Percentiles rank a stretch among this genome's conserved stretches.
Conservation (phyloP, 1,139 yeast species). For the Sugiyamaella grinbergsii region DNA sequence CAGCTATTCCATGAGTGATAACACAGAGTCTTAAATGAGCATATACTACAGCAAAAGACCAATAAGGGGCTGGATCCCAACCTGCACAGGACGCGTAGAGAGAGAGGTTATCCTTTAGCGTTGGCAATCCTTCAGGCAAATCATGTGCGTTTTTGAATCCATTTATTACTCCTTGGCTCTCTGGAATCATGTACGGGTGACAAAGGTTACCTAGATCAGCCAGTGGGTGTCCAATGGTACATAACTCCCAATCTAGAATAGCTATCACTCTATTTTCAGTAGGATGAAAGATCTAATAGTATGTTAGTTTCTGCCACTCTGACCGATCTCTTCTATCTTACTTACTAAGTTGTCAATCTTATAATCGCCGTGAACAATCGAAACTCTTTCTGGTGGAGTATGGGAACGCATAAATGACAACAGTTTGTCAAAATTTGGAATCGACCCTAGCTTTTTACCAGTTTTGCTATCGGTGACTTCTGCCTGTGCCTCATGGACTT, state of each 20-base stretch:
- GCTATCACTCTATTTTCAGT: constrained; percentile 55
- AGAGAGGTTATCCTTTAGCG: constrained; percentile 32
- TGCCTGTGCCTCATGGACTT: constrained; percentile 56
- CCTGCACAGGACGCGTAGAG: constrained; percentile 35
- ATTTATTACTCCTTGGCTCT: constrained; percentile 20
- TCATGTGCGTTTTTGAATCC: constrained; percentile 21
- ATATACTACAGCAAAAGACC: constrained; percentile 62
- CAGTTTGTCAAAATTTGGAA: constrained; percentile 53
- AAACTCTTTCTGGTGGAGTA: constrained; percentile 50
- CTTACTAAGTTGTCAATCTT: constrained; percentile 58
- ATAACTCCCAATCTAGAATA: constrained; percentile 68
- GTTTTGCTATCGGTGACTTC: constrained; percentile 33
- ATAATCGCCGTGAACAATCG: constrained; percentile 68
- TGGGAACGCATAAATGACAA: constrained; percentile 54
- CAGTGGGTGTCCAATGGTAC: constrained; percentile 68
- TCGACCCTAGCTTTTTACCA: constrained; percentile 50
- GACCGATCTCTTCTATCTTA: background rate
- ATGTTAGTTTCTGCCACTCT: too few relatives aligned
- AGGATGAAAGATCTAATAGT: constrained; percentile 53
- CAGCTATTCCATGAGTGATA: constrained; percentile 68
- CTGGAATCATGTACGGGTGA: constrained; percentile 59
- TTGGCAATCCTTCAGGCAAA: constrained; percentile 37
- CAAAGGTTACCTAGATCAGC: constrained; percentile 64
- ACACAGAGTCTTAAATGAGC: constrained; percentile 62
- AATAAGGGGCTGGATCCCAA: constrained; percentile 43